A percentile compares a stretch with the other conserved stretches of the same genome.
These are phyloP conservation scores for Solanum sitiens DNA, from an alignment of 257 asterid species.

Conservation along the genomic window DNA sequence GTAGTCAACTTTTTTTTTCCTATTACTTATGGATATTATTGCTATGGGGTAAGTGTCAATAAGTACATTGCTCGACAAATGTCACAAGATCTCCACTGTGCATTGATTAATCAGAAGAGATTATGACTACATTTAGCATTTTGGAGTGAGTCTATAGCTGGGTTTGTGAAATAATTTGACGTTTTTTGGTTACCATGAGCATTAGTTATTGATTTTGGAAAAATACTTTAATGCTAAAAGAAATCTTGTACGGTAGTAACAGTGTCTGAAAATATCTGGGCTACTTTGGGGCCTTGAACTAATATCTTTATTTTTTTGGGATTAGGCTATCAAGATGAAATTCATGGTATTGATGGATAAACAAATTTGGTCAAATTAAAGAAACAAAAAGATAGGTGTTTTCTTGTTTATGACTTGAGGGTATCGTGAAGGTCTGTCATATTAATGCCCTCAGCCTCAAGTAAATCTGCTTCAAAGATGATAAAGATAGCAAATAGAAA, in stretches of 20 bases:
- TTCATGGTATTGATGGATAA: neutral
- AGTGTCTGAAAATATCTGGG: neutral
- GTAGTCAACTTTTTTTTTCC: neutral
- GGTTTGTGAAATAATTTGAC: neutral
- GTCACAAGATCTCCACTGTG: neutral
- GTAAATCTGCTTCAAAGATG: neutral
- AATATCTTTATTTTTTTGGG: neutral
- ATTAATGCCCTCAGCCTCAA: neutral
- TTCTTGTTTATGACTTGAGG: neutral
- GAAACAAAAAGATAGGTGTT: neutral
- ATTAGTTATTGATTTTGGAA: neutral
- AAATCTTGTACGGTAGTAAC: neutral
- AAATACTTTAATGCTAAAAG: neutral
- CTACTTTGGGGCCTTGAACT: neutral
- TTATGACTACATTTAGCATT: neutral
- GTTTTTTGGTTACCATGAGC: neutral
- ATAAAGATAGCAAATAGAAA: neutral
- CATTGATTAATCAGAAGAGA: neutral
- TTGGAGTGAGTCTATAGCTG: neutral
- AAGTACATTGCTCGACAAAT: neutral
- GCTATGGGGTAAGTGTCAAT: neutral
- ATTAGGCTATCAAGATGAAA: neutral
- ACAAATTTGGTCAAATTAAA: neutral
- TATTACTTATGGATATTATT: neutral
- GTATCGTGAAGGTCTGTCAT: neutral